Percentiles rank a stretch among this genome's conserved stretches.
Evolutionary conservation across 495 filamentous ascomycete species (phyloP).

Genomic region (Amphirosellinia nigrospora): DNA sequence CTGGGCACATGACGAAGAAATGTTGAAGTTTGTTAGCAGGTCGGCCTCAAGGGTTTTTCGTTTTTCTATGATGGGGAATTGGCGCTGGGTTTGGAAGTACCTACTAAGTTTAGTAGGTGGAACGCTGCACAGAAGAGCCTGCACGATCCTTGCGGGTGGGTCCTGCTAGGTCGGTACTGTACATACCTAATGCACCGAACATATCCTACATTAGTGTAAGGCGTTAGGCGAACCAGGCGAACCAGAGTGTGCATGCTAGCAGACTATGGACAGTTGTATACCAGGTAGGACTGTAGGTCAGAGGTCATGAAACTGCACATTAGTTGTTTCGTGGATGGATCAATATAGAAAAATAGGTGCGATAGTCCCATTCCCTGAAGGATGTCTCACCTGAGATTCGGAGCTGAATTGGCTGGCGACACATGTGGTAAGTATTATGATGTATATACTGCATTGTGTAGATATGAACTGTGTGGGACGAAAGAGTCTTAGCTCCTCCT

Average conservation of each 20-base stretch:
- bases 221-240: conserved; percentile 14
- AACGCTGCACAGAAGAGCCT: not conserved
- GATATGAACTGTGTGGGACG: not conserved
- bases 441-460: not conserved
- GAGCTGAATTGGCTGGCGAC: not conserved
- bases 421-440: too few species aligned
- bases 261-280: too few species aligned
- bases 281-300: too few species aligned
- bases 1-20: not conserved
- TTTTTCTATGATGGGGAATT: not conserved
- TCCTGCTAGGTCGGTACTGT: too few species aligned
- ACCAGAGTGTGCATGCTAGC: not conserved
- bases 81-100: not conserved
- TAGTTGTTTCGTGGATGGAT: not conserved
- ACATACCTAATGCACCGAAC: conserved; percentile 1
- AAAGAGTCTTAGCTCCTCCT: not conserved
- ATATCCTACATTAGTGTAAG: not conserved
- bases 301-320: not conserved
- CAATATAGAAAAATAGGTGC: not conserved
- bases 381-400: not conserved
- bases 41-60: not conserved
- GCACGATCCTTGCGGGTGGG: not conserved
- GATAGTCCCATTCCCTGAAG: not conserved
- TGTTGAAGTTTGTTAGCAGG: not conserved
- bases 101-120: not conserved